These are phyloP conservation scores for Trichoderma gracile DNA, from an alignment of 2,329 filamentous ascomycete genomes.

Conservation along the genomic window DNA sequence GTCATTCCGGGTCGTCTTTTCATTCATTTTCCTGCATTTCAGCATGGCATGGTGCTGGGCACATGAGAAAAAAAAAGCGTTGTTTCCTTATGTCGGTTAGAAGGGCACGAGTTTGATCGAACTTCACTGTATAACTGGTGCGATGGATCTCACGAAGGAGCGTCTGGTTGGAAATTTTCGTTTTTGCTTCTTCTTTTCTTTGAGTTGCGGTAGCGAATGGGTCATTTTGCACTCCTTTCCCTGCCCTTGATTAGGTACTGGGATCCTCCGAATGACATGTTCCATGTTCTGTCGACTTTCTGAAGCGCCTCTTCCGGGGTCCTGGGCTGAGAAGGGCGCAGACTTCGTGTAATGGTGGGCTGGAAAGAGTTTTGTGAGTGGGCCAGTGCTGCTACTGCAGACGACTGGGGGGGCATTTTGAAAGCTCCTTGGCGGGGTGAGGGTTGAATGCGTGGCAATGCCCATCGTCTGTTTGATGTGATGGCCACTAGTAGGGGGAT, in stretches of 20 bases:
- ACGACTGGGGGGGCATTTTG: slow-evolving; percentile 24
- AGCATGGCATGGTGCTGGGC: slow-evolving; percentile 17
- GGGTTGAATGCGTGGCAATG: slow-evolving; percentile 20
- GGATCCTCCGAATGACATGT: slow-evolving; percentile 12
- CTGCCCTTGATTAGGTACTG: slow-evolving; percentile 13
- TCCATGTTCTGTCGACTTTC: slow-evolving; percentile 18
- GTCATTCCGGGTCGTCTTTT: slow-evolving; percentile 13
- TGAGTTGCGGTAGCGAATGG: slow-evolving; percentile 19
- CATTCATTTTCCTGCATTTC: slow-evolving; percentile 18
- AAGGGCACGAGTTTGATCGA: slow-evolving; percentile 15
- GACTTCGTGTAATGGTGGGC: slow-evolving; percentile 23
- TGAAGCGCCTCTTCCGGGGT: slow-evolving; percentile 12
- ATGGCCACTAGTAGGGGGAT: slow-evolving; percentile 13
- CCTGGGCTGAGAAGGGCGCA: slow-evolving; percentile 20
- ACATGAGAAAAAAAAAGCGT: slow-evolving; percentile 23
- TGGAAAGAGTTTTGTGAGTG: slow-evolving; percentile 23
- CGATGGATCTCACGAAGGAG: slow-evolving; percentile 22
- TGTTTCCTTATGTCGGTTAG: slow-evolving; percentile 21
- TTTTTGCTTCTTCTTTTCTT: slow-evolving; percentile 7
- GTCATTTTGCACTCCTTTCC: slow-evolving; percentile 26
- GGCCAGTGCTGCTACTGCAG: slow-evolving; percentile 19
- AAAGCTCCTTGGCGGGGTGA: slow-evolving; percentile 22
- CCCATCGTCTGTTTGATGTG: slow-evolving; percentile 3
- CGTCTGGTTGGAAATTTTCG: slow-evolving; percentile 9
- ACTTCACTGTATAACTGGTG: slow-evolving; percentile 28